Evolutionary conservation across 2,329 filamentous ascomycete species (phyloP).

Genomic region (Trichoderma polysporum): DNA sequence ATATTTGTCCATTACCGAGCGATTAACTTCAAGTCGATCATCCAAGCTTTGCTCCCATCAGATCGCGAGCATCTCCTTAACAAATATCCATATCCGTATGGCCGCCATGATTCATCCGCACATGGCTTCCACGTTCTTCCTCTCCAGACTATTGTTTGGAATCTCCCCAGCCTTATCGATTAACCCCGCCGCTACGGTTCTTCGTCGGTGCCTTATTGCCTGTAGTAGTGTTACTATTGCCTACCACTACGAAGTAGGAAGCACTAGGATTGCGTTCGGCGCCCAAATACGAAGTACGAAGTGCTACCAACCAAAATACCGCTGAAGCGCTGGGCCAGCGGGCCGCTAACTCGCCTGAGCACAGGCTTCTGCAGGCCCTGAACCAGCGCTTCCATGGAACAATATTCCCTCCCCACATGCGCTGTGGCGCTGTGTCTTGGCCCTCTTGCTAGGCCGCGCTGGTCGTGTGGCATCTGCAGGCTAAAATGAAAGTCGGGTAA

Average conservation of each 20-base stretch:
- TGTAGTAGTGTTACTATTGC: background rate
- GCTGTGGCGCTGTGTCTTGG: conserved; percentile 16
- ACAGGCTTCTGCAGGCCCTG: conserved; percentile 2
- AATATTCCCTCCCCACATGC: background rate
- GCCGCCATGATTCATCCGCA: conserved; percentile 4
- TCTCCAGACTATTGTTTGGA: background rate
- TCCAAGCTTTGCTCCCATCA: background rate
- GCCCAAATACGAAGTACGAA: background rate
- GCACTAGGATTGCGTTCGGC: background rate
- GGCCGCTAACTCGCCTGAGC: conserved; percentile 1
- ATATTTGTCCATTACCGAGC: background rate
- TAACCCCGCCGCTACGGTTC: conserved; percentile 1
- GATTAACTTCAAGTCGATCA: background rate
- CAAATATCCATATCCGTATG: no score
- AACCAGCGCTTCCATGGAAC: conserved; percentile 10
- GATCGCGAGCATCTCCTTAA: background rate
- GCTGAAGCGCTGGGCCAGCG: conserved; percentile 9
- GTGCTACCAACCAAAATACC: background rate
- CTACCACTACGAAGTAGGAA: background rate
- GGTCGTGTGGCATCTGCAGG: conserved; percentile 11
- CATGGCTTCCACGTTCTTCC: conserved; percentile 11
- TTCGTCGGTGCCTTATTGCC: background rate
- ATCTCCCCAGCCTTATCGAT: conserved; percentile 15
- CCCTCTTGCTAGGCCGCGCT: background rate
- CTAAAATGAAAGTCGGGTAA: conserved; percentile 14